Base-by-base conservation (phyloP, 371 early-diverging fungal genomes). In the Gilbertella persicaria region DNA sequence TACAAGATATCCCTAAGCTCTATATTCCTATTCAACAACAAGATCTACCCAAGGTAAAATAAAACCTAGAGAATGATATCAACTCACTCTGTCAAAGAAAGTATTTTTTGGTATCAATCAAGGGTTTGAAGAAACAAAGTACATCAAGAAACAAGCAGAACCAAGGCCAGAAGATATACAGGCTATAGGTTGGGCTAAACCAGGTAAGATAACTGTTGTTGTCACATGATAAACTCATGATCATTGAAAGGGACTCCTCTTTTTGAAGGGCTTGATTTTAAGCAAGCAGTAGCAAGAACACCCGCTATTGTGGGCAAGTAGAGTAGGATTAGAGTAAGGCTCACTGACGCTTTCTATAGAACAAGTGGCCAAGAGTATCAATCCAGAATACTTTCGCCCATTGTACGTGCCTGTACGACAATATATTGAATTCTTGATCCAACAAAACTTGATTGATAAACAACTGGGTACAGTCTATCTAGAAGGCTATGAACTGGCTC, bases 1-100 rank as follows among this genome's bases (percentile, higher is more conserved):
- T 86, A 12, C 73, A 76, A 46, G 82, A 81, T 41, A 87, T 88
- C 35, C 90, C 90, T n/a, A 87, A 87, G 54, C 56, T 82, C 0
- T 83, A 84, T 58, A 73, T 87, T 49, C 87, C 88, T 12, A 86
- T 86, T 49, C 80, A 82, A 48, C 64, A 71, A 20, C 76, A 77
- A 23, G 87, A 90, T 58, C 48, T 88, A 30, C 88, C 88, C 14
- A 79, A 78, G 58, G 89, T 86, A 73, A 28, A 12, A 5, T 16
- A 2, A 20, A 14, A 38, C 42, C 35, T 20, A 30, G 39, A 30
- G 4, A 4, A 20, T 25, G 20, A 4, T 16, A 29, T 24, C 36
- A 13, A 36, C n/a, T 43, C 17, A 26, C 14, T 1, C 19, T 45
- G 6, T 25, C 23, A 17, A 58, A 87, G 88, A 69, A 73, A 55